These are phyloP conservation scores for Eucalyptus brandiana DNA, from an alignment of 345 rosid species.

Conservation along the genomic window DNA sequence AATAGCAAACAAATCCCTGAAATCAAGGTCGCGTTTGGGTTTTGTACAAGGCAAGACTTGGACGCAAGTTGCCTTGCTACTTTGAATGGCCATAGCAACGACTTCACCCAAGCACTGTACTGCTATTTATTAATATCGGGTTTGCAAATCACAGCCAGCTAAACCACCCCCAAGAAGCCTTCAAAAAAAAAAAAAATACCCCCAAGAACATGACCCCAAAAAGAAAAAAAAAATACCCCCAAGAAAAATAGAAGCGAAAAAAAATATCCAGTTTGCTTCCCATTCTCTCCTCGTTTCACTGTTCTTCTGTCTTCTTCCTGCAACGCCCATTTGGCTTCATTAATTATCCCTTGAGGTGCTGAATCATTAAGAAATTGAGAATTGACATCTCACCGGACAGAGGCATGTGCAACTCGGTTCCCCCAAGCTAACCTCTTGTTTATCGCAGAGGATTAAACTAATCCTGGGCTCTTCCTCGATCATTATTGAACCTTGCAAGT, in stretches of 20 bases:
- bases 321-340: not conserved
- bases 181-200: not conserved
- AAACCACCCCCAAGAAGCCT: not conserved
- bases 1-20: not conserved
- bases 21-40: not conserved
- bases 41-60: not conserved
- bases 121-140: not conserved
- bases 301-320: not conserved
- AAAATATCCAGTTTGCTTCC: not conserved
- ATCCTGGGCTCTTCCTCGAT: not conserved
- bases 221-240: not conserved
- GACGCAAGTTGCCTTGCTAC: not conserved
- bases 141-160: not conserved
- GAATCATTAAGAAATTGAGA: not conserved
- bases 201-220: no score
- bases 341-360: not conserved
- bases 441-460: not conserved
- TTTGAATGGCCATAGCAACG: not conserved
- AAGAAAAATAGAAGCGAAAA: not conserved
- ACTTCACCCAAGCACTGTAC: not conserved
- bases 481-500: not conserved
- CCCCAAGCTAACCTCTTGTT: not conserved
- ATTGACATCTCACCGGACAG: not conserved
- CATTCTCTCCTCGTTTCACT: not conserved
- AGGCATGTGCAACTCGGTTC: not conserved